Base-by-base conservation (phyloP, 2,329 filamentous ascomycete species). In the Aspergillus chevalieri region DNA sequence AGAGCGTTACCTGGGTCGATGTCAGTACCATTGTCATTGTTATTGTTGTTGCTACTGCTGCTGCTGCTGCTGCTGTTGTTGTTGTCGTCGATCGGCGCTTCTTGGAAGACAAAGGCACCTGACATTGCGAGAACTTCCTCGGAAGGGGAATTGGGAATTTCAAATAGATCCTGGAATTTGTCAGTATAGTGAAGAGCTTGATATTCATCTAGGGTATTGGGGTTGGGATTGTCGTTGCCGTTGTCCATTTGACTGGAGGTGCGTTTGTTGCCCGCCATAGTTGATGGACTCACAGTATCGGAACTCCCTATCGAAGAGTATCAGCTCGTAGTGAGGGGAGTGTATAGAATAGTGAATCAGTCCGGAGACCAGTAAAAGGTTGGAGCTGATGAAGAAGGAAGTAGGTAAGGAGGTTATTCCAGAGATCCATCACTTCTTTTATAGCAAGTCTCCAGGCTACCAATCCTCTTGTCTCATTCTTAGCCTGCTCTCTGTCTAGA, bases 211-310 rank as follows among this genome's bases (percentile, higher is more conserved):
- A 19, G 9, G 9, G 10, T 12, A 6, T 41, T 12, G 8, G 7
- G 17, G 5, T 19, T 22, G 24, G 9, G 24, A 42, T 47, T 34
- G 19, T 43, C 30, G 17, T 47, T 28, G 36, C 24, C 28, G 24
- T 12, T n/a, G 19, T 33, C 26, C 22, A 42, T 26, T 28, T 47
- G 15, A 34, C 21, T 30, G 15, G 24, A 33, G 6, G 8, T 43
- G 24, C 46, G 46, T 24, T 47, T 47, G 26, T 15, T 43, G 8
- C 28, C 46, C 6, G 39, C 6, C 46, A 47, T 47, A n/a, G n/a
- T 28, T 24, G 46, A 22, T 33, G 21, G 7, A 15, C 12, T 33
- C 12, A 42, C 36, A 17, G n/a, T 44, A 19, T n/a, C 17, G 6
- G 10, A 6, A 3, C 9, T 8, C 4, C 15, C 19, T 15, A 14